Percentiles rank a stretch among this genome's conserved stretches.
Evolutionary conservation across 2,329 filamentous ascomycete species (phyloP).

Genomic region (Neofusicoccum parvum): DNA sequence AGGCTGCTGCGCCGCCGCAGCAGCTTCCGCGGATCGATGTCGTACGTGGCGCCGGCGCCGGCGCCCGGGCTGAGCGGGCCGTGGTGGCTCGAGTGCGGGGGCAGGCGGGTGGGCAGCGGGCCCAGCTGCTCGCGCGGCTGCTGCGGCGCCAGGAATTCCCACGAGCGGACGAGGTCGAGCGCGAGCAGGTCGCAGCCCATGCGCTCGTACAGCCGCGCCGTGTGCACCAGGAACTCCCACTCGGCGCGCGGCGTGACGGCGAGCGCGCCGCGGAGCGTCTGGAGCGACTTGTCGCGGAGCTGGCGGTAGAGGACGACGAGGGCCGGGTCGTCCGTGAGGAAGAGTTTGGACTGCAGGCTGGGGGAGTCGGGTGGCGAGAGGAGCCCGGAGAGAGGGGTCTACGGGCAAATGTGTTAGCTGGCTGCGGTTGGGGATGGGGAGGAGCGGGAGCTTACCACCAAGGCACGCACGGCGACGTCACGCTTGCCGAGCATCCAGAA

Average conservation of each 20-base stretch:
- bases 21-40: constrained; percentile 65
- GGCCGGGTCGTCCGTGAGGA: constrained; percentile 87
- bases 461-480: constrained; percentile 79
- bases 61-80: constrained; percentile 24
- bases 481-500: constrained; percentile 86
- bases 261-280: constrained; percentile 82
- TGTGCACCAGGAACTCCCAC: constrained; percentile 88
- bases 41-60: constrained; percentile 32
- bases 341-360: constrained; percentile 74
- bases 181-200: constrained; percentile 95
- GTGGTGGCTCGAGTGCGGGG: background rate
- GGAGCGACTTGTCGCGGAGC: constrained; percentile 76
- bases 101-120: constrained; percentile 26
- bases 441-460: constrained; percentile 51
- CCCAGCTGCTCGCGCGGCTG: constrained; percentile 26
- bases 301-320: constrained; percentile 86
- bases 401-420: too few species aligned
- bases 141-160: constrained; percentile 66
- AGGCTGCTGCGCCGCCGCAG: constrained; percentile 73
- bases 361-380: constrained; percentile 69
- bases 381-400: constrained; percentile 73
- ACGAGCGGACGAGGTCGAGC: constrained; percentile 78
- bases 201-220: constrained; percentile 78
- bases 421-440: too few species aligned
- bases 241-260: constrained; percentile 78